These are phyloP conservation scores for Paecilomyces sp. DNA, from an alignment of 2,329 filamentous ascomycete genomes.

Conservation along the genomic window DNA sequence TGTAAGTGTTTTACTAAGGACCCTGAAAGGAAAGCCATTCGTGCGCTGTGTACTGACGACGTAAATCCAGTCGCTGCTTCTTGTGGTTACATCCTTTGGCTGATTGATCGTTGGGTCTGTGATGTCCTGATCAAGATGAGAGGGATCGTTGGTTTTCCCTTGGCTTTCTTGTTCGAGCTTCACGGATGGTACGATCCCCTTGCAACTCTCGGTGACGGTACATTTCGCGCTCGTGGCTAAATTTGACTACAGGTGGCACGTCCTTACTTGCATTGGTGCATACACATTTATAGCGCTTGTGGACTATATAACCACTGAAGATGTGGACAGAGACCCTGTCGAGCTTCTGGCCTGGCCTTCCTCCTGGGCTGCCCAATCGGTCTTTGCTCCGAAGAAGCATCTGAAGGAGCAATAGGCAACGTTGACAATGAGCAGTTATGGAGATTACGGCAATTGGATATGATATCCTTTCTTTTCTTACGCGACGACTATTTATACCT, in stretches of 20 bases:
- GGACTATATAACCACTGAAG: slow-evolving; percentile 28
- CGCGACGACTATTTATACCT: background rate
- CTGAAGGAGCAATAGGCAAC: background rate
- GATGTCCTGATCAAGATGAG: slow-evolving; percentile 17
- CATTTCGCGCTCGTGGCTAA: background rate
- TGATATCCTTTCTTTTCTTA: background rate
- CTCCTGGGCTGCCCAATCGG: background rate
- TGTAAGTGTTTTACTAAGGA: slow-evolving; percentile 11
- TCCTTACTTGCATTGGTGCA: slow-evolving; percentile 36
- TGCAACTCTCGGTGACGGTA: background rate
- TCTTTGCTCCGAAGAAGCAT: background rate
- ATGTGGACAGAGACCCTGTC: slow-evolving; percentile 22
- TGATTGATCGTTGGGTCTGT: slow-evolving; percentile 33
- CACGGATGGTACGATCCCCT: slow-evolving; percentile 34
- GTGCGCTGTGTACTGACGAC: background rate
- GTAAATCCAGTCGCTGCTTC: slow-evolving; percentile 22
- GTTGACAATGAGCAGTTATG: background rate
- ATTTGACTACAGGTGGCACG: slow-evolving; percentile 31
- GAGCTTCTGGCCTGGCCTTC: slow-evolving; percentile 28
- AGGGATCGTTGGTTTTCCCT: slow-evolving; percentile 25
- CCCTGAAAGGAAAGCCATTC: background rate
- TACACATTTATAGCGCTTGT: slow-evolving; percentile 34
- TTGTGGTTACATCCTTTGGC: slow-evolving; percentile 34
- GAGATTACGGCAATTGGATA: background rate
- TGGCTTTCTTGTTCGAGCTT: slow-evolving; percentile 34